These are phyloP conservation scores for Calocybe cyanea DNA, from an alignment of 768 basidiomycete species.

Conservation along the genomic window DNA sequence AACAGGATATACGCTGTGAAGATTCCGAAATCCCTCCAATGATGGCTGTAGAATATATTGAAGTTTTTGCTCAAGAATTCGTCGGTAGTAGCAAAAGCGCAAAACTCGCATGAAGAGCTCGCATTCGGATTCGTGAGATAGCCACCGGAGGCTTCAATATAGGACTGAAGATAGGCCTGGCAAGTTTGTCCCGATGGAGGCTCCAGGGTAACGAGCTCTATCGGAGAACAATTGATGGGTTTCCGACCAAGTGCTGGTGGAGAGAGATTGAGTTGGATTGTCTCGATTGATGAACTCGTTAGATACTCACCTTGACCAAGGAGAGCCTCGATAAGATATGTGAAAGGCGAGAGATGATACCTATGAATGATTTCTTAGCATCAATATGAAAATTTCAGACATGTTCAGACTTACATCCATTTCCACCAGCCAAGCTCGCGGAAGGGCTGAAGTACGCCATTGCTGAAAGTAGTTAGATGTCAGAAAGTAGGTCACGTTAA, in stretches of 20 bases:
- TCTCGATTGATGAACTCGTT: constrained; percentile 21
- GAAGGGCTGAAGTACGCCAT: constrained; percentile 68
- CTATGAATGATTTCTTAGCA: constrained; percentile 4
- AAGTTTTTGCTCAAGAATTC: constrained; percentile 51
- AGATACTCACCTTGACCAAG: constrained; percentile 39
- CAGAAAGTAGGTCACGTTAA: constrained; percentile 4
- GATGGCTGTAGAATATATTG: constrained; percentile 54
- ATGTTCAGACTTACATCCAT: constrained; percentile 54
- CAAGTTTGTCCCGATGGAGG: constrained; percentile 62
- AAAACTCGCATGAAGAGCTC: constrained; percentile 50
- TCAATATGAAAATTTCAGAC: neutral
- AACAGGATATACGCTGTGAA: constrained; percentile 44
- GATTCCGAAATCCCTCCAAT: constrained; percentile 52
- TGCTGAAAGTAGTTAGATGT: constrained; percentile 26
- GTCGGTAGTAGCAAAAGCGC: constrained; percentile 49
- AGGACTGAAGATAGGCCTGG: constrained; percentile 43
- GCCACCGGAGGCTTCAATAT: constrained; percentile 50
- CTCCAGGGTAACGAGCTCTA: constrained; percentile 59
- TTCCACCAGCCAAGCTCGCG: constrained; percentile 61
- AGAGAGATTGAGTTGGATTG: constrained; percentile 30
- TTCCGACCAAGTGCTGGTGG: constrained; percentile 46
- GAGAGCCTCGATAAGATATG: constrained; percentile 49
- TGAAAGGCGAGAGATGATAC: constrained; percentile 45
- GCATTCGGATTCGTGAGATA: constrained; percentile 55
- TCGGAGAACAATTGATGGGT: constrained; percentile 49